These are phyloP conservation scores for Calonectria honghensis DNA, from an alignment of 2,329 filamentous ascomycete species.

Conservation along the genomic window DNA sequence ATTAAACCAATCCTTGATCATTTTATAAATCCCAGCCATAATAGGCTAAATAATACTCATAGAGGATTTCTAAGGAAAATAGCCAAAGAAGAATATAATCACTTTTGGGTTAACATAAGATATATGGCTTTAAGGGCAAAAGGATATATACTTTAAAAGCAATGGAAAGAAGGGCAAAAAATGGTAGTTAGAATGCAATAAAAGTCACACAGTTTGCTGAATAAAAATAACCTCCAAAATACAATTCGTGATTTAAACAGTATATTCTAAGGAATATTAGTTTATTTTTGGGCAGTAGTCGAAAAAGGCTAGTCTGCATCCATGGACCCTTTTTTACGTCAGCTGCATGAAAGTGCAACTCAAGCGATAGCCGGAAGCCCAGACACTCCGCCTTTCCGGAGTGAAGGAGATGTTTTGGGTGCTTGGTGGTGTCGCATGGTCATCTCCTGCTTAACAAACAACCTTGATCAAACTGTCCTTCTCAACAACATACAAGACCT, in stretches of 20 bases:
- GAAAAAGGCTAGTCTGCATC: neutral
- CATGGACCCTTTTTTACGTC: neutral
- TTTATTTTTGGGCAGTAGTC: neutral
- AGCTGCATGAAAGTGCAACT: neutral
- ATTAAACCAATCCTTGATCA: no score
- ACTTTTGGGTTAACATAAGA: no score
- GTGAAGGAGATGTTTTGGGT: neutral
- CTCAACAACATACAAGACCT: constrained; percentile 1
- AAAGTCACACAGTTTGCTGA: no score
- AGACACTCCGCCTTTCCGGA: neutral
- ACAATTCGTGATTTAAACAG: neutral
- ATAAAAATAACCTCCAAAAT: no score
- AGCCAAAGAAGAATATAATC: no score
- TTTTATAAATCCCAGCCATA: no score
- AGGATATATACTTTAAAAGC: no score
- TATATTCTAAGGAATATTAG: neutral
- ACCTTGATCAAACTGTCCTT: neutral
- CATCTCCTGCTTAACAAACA: neutral
- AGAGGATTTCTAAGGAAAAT: no score
- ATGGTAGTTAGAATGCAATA: no score
- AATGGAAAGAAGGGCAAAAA: no score
- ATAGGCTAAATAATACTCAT: no score
- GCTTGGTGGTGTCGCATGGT: constrained; percentile 8
- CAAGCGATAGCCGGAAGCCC: neutral
- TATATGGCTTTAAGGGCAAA: no score